Base-by-base conservation (phyloP, 441 rosid species). In the Sinapis alba region DNA sequence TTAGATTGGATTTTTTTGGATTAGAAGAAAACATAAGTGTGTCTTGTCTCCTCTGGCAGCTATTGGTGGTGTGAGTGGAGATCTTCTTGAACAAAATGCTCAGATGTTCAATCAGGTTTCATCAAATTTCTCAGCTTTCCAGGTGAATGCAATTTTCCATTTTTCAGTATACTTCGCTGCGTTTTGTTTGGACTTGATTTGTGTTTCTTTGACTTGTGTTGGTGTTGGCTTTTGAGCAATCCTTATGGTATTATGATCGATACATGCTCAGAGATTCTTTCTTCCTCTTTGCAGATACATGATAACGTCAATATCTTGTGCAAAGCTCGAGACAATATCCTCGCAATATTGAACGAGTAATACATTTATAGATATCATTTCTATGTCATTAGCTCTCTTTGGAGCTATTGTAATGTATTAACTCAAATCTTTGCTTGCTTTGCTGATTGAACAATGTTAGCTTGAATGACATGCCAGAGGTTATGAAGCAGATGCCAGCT, bases 401-500 rank as follows among this genome's bases (percentile, higher is more conserved):
- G 7, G 9, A 61, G 64, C 8, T n/a, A 24, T 30, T 16, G 1
- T 53, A 24, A 34, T 36, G 15, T 34, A 68, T 18, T 12, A 36
- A 53, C 57, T 69, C 36, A 19, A 13, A 19, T 3, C 0, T 58
- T 21, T 45, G 19, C 15, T 58, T 78, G 64, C 41, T 63, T 12
- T 60, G 15, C 51, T 62, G 23, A 20, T 30, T 68, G 78, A 56
- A 53, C 43, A 38, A 62, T 13, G 53, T 72, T 83, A 93, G 98
- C 83, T 79, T 93, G 83, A 88, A 84, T 63, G 96, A 93, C 79
- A 76, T 80, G 80, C 97, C 98, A 6, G 98, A 91, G 69, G 84
- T 87, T 53, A 93, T 93, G 98, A 88, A 86, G 81, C 96, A 91
- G 81, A 91, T 93, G 97, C 96, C 98, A 20, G 93, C 90, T 4